phyloP scores from a whole-genome alignment of 306 rosid species.

The Prunus salicina region DNA sequence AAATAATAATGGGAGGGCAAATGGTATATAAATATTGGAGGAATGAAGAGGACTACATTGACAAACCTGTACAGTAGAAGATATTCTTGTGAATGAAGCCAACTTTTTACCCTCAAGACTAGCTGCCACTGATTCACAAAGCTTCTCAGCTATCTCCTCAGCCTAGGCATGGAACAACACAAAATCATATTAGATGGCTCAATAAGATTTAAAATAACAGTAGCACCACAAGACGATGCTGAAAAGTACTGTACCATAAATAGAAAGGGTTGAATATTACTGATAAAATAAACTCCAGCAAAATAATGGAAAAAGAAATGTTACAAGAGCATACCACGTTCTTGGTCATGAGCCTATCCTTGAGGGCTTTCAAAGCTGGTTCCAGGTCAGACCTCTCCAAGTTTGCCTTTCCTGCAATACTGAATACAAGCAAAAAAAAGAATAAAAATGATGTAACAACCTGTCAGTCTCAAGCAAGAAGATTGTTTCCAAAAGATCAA shows the following conservation, averaged over 20 bases:
- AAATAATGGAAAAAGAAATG: not conserved
- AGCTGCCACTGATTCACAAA: constrained; percentile 96
- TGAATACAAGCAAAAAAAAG: constrained; percentile 25
- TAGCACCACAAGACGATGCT: not conserved
- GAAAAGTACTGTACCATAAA: not conserved
- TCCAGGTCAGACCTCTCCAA: constrained; percentile 93
- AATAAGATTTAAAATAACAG: not conserved
- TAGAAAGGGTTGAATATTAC: constrained; percentile 1
- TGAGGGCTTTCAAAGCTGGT: constrained; percentile 93
- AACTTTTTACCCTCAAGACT: constrained; percentile 97
- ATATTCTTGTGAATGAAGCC: constrained; percentile 90
- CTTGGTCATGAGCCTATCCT: constrained; percentile 99
- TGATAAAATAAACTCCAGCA: not conserved
- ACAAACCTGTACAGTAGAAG: constrained; percentile 93
- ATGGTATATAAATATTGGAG: not conserved
- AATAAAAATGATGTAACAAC: constrained; percentile 8
- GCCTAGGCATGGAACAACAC: constrained; percentile 53
- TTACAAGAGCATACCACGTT: constrained; percentile 71
- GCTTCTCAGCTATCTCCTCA: constrained; percentile 98
- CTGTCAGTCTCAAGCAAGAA: not conserved
- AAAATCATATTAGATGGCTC: constrained; percentile 20
- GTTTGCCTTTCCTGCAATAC: constrained; percentile 96
- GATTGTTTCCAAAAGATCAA: not conserved
- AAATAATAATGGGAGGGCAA: not conserved
- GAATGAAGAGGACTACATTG: constrained; percentile 7